These are phyloP conservation scores for Ichthyophthirius multifiliis DNA, from an alignment of 169 alveolate genomes.

Conservation along the genomic window DNA sequence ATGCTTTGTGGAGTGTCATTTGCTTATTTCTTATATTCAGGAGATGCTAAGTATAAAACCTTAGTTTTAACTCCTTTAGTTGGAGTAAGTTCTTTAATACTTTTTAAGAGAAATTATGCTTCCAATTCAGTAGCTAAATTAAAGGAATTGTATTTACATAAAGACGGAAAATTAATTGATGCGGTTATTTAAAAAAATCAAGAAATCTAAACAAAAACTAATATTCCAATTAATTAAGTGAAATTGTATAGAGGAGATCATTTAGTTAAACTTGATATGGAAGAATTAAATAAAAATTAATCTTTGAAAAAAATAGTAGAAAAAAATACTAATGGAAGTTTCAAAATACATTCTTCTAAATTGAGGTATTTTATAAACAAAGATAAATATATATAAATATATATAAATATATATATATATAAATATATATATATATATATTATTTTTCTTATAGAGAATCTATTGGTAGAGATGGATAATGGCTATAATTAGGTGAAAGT, in stretches of 20 bases:
- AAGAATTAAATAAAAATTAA: background rate
- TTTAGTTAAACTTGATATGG: background rate
- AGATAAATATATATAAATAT: background rate
- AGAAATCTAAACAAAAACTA: background rate
- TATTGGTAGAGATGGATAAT: background rate
- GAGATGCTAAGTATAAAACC: constrained; percentile 2
- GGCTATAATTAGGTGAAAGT: background rate
- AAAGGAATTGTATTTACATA: background rate
- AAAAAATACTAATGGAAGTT: background rate
- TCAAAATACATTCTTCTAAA: background rate
- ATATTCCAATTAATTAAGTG: background rate
- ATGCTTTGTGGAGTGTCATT: background rate
- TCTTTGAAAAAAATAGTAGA: background rate
- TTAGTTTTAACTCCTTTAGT: constrained; percentile 1
- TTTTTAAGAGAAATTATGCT: background rate
- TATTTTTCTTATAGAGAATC: background rate
- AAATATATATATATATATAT: background rate
- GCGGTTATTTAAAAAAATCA: background rate
- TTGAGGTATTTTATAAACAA: background rate
- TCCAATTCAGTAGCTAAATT: background rate
- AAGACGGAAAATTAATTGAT: background rate
- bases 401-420: background rate
- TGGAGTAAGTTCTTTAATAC: background rate
- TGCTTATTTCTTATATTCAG: background rate
- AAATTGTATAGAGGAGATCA: constrained; percentile 2